Percentiles rank a stretch among this genome's conserved stretches.
phyloP scores from a whole-genome alignment of 2,329 filamentous ascomycete species.

The Pseudopithomyces maydicus region DNA sequence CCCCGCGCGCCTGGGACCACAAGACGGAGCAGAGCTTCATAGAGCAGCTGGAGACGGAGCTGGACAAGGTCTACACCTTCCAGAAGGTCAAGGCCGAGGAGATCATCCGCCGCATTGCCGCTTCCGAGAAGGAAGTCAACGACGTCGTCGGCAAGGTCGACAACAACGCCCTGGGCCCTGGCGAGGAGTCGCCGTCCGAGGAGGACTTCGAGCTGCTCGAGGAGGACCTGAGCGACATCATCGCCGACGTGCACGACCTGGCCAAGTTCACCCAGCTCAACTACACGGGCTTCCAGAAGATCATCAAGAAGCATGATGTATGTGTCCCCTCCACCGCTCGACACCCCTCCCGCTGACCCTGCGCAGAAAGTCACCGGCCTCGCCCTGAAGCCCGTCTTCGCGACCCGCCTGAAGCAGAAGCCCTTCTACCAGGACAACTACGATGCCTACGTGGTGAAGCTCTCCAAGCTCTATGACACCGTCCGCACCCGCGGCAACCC shows the following conservation, averaged over 20 bases:
- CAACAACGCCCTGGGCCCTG: constrained; percentile 16
- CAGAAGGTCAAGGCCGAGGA: constrained; percentile 97
- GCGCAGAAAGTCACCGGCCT: constrained; percentile 87
- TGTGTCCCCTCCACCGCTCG: constrained; percentile 40
- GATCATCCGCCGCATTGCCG: constrained; percentile 86
- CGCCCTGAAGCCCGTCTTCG: constrained; percentile 95
- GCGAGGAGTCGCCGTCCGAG: constrained; percentile 65
- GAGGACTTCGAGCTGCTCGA: constrained; percentile 94
- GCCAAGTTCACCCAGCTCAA: constrained; percentile 98
- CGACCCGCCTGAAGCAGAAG: constrained; percentile 89
- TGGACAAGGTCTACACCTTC: constrained; percentile 97
- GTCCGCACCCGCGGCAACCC: constrained; percentile 93
- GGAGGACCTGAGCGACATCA: constrained; percentile 95
- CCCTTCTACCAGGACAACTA: constrained; percentile 99
- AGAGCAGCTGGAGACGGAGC: constrained; percentile 81
- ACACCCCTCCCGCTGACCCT: constrained; percentile 20
- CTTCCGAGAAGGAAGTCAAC: constrained; percentile 85
- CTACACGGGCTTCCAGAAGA: constrained; percentile 99
- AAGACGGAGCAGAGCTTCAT: constrained; percentile 92
- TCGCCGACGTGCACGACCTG: constrained; percentile 96
- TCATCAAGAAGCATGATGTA: constrained; percentile 99
- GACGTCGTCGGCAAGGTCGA: constrained; percentile 81
- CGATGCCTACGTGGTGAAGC: constrained; percentile 90
- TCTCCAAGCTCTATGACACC: constrained; percentile 93
- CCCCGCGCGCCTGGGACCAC: constrained; percentile 79